Conservation (phyloP, 768 basidiomycete species). For the Russula sp. region DNA sequence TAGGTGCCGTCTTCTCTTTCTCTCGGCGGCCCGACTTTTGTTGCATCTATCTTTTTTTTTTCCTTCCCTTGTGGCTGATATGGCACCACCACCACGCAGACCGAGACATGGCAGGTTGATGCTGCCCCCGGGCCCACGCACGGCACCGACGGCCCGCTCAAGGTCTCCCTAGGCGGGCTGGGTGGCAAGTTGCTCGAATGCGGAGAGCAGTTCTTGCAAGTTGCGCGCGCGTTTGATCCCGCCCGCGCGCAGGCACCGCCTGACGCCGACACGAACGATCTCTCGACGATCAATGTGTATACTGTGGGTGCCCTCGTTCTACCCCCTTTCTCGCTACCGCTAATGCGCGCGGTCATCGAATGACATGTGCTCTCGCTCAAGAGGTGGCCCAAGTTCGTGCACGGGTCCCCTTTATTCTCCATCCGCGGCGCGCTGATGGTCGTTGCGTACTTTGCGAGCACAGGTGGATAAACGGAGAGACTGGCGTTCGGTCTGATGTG, state of each 20-base stretch:
- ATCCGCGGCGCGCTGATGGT: not conserved
- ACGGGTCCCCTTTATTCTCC: not conserved
- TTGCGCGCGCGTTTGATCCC: constrained; percentile 23
- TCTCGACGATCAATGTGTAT: constrained; percentile 25
- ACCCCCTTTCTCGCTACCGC: no score
- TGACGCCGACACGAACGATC: constrained; percentile 21
- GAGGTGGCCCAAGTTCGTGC: constrained; percentile 48
- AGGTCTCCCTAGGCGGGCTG: constrained; percentile 27
- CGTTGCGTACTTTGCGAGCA: not conserved
- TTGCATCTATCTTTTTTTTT: not conserved
- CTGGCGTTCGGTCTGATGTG: constrained; percentile 50
- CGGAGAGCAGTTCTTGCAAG: constrained; percentile 26
- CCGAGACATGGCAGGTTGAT: constrained; percentile 34
- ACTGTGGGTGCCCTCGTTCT: constrained; percentile 18
- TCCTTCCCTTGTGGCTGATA: no score
- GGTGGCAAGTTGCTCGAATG: constrained; percentile 16
- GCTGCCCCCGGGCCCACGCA: constrained; percentile 31
- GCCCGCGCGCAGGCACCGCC: constrained; percentile 18
- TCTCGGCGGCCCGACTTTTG: not conserved
- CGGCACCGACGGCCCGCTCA: constrained; percentile 41
- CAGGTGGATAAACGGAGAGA: constrained; percentile 48
- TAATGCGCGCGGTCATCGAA: not conserved
- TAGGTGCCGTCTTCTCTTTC: no score
- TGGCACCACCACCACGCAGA: constrained; percentile 22
- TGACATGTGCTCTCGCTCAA: constrained; percentile 20